Base-by-base conservation (phyloP, 2,329 filamentous ascomycete species). In the Fusarium haematococcum region DNA sequence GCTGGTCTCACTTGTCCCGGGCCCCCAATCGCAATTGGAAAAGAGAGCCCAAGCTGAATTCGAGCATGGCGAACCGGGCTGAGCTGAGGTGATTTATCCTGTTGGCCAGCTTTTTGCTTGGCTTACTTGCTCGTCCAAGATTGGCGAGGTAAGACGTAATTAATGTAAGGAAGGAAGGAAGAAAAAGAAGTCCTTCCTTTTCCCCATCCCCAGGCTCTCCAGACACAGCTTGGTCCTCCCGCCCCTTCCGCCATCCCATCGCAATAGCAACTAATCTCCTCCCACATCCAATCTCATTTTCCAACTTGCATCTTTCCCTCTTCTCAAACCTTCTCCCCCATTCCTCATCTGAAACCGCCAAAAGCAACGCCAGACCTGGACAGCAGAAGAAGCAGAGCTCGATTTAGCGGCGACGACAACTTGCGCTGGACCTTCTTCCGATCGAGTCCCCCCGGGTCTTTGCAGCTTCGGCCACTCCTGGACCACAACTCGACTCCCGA, bases 391-490 rank as follows among this genome's bases (percentile, higher is more conserved):
- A 18, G 18, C 48, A 23, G 11, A 23, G 11, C 25, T 52, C 25
- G 48, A 52, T 30, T 52, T 52, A 30, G 48, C 48, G 48, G 48
- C 48, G 48, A 30, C 48, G 48, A 30, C 48, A n/a, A 52, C 48
- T 30, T 52, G 48, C 25, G 48, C 48, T 52, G 48, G 48, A 14
- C 23, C 48, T 52, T 52, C 25, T 25, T 8, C 54, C n/a, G 33
- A 23, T 35, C 20, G 32, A 37, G 32, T 37, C 33, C n/a, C 32
- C 20, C 32, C 32, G 20, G 23, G 32, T 41, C 35, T 66, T 30
- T 66, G 25, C 69, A 75, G 72, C 72, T 73, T 70, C 72, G 72
- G 65, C 70, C 72, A 75, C 72, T 50, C 48, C 35, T 56, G 18
- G 72, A 61, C 50, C 71, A 73, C 69, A 27, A 75, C 65, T 69